Conservation (phyloP, 1,284 basidiomycete species). For the Ceratobasidium papillatum region DNA sequence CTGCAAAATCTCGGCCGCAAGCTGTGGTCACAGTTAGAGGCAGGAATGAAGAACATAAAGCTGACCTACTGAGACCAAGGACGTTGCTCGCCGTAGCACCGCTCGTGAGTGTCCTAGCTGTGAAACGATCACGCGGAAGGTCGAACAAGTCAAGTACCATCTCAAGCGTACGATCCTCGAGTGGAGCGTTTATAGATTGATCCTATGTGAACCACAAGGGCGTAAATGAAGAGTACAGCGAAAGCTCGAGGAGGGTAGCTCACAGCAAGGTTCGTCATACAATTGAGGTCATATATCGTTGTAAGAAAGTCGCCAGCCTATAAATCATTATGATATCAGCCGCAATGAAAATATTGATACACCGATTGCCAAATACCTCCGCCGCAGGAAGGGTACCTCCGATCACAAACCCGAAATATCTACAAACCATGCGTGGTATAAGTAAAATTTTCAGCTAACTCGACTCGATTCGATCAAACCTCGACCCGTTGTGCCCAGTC, state of each 20-base stretch:
- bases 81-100: conserved; percentile 61
- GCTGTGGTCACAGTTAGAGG: conserved; percentile 45
- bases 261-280: conserved; percentile 15
- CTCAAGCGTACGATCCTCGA: conserved; percentile 55
- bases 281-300: conserved; percentile 55
- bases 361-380: conserved; percentile 49
- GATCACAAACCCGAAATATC: conserved; percentile 61
- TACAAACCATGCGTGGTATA: conserved; percentile 43
- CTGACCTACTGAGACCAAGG: conserved; percentile 56
- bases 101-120: conserved; percentile 57
- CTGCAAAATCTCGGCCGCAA: conserved; percentile 52
- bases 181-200: conserved; percentile 53
- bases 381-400: conserved; percentile 56
- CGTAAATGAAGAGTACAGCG: neutral
- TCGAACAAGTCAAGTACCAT: conserved; percentile 56
- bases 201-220: conserved; percentile 44
- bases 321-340: neutral
- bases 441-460: neutral
- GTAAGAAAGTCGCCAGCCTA: conserved; percentile 48
- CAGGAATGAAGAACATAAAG: conserved; percentile 12
- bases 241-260: too few species aligned
- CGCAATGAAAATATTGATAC: conserved; percentile 48
- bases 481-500: conserved; percentile 53
- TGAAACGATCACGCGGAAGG: conserved; percentile 51
- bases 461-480: conserved; percentile 23